Base-by-base conservation (phyloP, 495 filamentous ascomycete species). In the Aspergillus funiculosus region DNA sequence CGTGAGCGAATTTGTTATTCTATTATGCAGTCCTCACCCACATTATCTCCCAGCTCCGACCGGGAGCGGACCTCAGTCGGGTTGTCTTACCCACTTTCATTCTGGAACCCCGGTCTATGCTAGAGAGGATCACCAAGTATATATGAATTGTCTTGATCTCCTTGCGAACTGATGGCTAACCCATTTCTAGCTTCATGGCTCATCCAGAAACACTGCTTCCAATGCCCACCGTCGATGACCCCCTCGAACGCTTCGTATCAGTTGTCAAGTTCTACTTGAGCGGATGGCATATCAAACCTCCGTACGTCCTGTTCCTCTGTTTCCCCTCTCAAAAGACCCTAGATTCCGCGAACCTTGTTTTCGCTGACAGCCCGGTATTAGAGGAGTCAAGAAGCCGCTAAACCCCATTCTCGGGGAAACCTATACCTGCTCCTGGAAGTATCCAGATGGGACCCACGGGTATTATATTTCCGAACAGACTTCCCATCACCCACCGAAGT, bases 111-210 rank as follows among this genome's bases (percentile, higher is more conserved):
- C 82, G 87, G 58, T 95, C 89, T 50, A 99, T 99, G 92, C 67
- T 99, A 58, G 92, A 99, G 69, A 78, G 92, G 25, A 99, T 99
- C 55, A 99, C 92, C 57, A 99, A 98, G 90, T 95, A 77, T 42
- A 73, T 53, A 2, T 21, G 18, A 11, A 17, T 24, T 18, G 17
- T 17, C 3, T 13, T 14, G 6, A 21, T 35, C 17, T 13, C 1
- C 11, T 18, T 15, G 5, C 6, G 13, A 17, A 9, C 14, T 21
- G 0, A 26, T 24, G n/a, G 28, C 50, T 57, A 41, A 57, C 17
- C 10, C 0, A 24, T 8, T 25, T 19, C 26, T 9, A 96, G 91
- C 72, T 99, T 99, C 75, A 99, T 99, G 92, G 91, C 92, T 54
- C 94, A 97, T 64, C 94, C 92, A 34, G 92, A 99, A 66, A 92